Evolutionary conservation across 2,329 filamentous ascomycete genomes (phyloP).

Genomic region (Exophiala spinifera): DNA sequence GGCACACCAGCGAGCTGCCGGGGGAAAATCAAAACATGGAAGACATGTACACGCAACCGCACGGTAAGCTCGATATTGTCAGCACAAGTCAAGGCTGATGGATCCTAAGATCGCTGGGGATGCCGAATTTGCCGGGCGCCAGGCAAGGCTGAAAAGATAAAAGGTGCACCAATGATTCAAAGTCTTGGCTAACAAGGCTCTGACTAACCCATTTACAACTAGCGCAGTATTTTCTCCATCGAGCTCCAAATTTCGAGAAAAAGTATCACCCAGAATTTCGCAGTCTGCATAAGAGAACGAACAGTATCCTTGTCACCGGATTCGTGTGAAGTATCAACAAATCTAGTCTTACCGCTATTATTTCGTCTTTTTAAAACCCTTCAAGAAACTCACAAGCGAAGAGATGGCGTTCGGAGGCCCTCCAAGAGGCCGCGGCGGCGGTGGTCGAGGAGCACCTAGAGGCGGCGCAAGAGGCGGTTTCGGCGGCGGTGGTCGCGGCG

Average conservation of each 20-base stretch:
- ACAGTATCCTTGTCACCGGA: too few relatives aligned
- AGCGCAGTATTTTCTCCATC: constrained; percentile 7
- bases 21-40: too few relatives aligned
- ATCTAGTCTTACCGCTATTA: neutral
- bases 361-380: neutral
- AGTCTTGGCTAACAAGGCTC: constrained; percentile 12
- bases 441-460: constrained; percentile 17
- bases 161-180: constrained; percentile 1
- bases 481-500: constrained; percentile 11
- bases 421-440: constrained; percentile 25
- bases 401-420: constrained; percentile 23
- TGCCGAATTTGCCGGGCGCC: neutral
- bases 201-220: constrained; percentile 1
- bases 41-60: neutral
- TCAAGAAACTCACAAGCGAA: neutral
- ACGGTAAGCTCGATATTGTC: neutral
- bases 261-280: constrained; percentile 12
- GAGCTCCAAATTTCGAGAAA: constrained; percentile 29
- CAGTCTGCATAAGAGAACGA: constrained; percentile 2
- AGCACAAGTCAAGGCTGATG: neutral
- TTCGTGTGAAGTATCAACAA: neutral
- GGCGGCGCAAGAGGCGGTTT: constrained; percentile 18
- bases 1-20: too few relatives aligned
- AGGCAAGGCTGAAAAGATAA: neutral
- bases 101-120: neutral